These are phyloP conservation scores for Gamsiella multidivaricata DNA, from an alignment of 192 early-diverging fungal genomes.

Conservation along the genomic window DNA sequence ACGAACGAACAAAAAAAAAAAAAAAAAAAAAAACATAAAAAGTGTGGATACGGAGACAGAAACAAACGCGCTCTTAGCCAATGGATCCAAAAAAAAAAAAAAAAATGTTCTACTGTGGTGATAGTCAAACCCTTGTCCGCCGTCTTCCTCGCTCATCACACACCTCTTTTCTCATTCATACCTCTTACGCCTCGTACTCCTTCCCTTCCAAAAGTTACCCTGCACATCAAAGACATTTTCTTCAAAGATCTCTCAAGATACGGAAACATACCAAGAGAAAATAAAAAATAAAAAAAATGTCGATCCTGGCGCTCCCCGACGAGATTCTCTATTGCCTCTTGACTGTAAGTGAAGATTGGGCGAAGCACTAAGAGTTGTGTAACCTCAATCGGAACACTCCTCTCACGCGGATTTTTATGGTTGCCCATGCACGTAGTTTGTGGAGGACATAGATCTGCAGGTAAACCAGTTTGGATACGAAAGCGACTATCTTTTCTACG, in stretches of 20 bases:
- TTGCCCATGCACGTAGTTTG: constrained; percentile 20
- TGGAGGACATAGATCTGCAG: constrained; percentile 38
- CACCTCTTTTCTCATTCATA: not conserved
- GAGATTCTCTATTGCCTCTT: constrained; percentile 35
- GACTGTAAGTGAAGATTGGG: constrained; percentile 22
- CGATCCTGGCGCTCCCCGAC: constrained; percentile 27
- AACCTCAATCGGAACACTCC: not conserved
- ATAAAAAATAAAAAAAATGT: not conserved
- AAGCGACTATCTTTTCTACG: not conserved
- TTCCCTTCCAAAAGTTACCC: too few relatives aligned
- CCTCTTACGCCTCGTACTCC: not conserved
- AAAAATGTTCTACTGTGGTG: too few relatives aligned
- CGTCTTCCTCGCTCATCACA: not conserved
- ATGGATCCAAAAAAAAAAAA: too few relatives aligned
- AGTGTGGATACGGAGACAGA: too few relatives aligned
- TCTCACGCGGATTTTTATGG: not conserved
- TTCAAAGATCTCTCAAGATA: not conserved
- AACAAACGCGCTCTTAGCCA: too few relatives aligned
- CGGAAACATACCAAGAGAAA: not conserved
- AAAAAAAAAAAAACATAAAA: too few relatives aligned
- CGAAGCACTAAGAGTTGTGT: not conserved
- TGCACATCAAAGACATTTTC: too few relatives aligned
- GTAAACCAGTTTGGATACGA: too few relatives aligned
- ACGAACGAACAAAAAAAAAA: too few relatives aligned
- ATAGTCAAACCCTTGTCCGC: too few relatives aligned